Evolutionary conservation across 164 flowering plant genomes (phyloP).

Genomic region (Litsea cubeba): DNA sequence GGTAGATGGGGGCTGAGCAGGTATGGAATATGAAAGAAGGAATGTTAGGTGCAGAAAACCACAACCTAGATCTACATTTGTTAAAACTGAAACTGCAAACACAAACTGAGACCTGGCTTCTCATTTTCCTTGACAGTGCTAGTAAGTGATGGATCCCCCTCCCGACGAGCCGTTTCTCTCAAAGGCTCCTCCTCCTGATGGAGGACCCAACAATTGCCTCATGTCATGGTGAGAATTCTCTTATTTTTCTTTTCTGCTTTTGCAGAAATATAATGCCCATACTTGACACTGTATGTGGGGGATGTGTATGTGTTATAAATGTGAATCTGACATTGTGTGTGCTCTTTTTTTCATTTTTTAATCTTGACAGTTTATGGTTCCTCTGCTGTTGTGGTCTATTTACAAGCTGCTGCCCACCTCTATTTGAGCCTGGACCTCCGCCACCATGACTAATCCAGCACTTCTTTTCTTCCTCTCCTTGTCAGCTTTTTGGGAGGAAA

Average conservation of each 20-base stretch:
- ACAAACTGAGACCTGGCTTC: neutral
- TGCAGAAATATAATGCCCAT: neutral
- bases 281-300: neutral
- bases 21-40: neutral
- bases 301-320: neutral
- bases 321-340: neutral
- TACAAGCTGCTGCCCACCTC: slow-evolving; percentile 13
- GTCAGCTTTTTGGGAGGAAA: neutral
- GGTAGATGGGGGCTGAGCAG: slow-evolving; percentile 2
- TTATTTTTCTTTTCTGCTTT: neutral
- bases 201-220: neutral
- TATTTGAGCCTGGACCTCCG: slow-evolving; percentile 13
- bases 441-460: neutral
- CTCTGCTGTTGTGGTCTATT: slow-evolving; percentile 15
- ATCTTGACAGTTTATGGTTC: slow-evolving; percentile 8
- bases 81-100: too few species aligned
- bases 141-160: slow-evolving; percentile 3
- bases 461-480: neutral
- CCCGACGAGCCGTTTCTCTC: slow-evolving; percentile 7
- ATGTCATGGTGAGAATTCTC: slow-evolving; percentile 7
- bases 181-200: neutral
- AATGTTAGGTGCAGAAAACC: neutral
- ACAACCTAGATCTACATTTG: neutral
- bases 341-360: neutral
- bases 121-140: neutral